Evolutionary conservation across 169 alveolate genomes (phyloP), one percentile per base, ranked within the genome.

Genomic region (Eimeria tenella): DNA sequence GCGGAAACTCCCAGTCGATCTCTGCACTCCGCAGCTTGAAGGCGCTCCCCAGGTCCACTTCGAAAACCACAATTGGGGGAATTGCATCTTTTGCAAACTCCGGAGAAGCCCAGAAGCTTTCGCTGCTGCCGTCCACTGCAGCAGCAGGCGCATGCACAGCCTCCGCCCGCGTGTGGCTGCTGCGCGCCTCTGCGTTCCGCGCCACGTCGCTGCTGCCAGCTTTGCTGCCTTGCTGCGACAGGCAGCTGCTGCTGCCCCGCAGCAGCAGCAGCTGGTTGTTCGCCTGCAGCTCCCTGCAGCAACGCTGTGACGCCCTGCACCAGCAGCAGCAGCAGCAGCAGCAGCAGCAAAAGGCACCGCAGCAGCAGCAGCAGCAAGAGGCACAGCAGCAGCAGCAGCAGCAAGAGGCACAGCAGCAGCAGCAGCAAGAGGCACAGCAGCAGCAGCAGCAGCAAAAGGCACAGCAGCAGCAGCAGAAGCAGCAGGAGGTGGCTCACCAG

Each of bases 191-290:
- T 73, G 97, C 93, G 70, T 96, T 94, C 42, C 96, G 92, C 7
- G 99, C 98, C n/a, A 97, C 98, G 92, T 97, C 97, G 68, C 96
- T 96, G 77, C 95, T 86, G 15, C 99, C 99, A 11, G 99, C 98
- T 79, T 96, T 94, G 21, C 97, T 86, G 5, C 98, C 98, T 84
- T 89, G 87, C 89, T 97, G 99, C 50, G 98, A 95, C 50, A 98
- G 86, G 95, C 99, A 98, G 94, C 96, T 96, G 87, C 96, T 96
- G n/a, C 99, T 98, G 15, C 98, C 98, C 90, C 97, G 96, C 79
- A 97, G 94, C n/a, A 97, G 95, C 88, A 96, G 97, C 58, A 98
- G 87, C 95, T 98, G 99, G 95, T 97, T 97, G 86, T 97, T 96
- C 55, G 98, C 98, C 94, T 96, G 95, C 71, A 98, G 94, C 62